Evolutionary conservation across 176 grass and related monocot genomes (phyloP).

Genomic region (Eleusine coracana): DNA sequence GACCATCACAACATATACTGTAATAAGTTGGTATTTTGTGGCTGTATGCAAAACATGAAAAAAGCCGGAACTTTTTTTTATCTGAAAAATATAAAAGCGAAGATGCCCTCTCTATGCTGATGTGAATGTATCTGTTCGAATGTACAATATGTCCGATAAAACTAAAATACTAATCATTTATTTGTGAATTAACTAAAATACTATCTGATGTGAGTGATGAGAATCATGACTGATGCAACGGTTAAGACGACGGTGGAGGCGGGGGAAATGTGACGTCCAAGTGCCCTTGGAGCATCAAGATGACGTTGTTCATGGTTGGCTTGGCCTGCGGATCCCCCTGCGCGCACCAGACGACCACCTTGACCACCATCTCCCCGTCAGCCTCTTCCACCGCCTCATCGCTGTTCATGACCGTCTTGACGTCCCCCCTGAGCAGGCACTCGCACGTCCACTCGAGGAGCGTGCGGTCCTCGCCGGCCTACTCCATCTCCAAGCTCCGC

Average conservation of each 20-base stretch:
- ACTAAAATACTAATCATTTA: no score
- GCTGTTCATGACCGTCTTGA: neutral
- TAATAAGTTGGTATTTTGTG: no score
- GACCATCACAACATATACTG: no score
- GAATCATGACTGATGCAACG: no score
- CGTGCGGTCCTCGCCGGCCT: slow-evolving; percentile 15
- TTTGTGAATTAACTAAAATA: no score
- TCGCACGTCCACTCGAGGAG: slow-evolving; percentile 37
- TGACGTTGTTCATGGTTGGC: slow-evolving; percentile 42
- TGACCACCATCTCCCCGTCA: slow-evolving; percentile 16
- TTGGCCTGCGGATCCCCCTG: slow-evolving; percentile 39
- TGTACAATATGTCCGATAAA: no score
- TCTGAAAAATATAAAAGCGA: no score
- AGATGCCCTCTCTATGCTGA: no score
- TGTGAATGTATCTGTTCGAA: no score
- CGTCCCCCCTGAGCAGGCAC: slow-evolving; percentile 15
- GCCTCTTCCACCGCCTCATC: slow-evolving; percentile 20
- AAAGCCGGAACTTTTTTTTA: no score
- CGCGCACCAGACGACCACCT: slow-evolving; percentile 51
- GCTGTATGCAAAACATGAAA: no score
- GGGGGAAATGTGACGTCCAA: slow-evolving; percentile 29
- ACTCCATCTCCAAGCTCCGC: slow-evolving; percentile 49
- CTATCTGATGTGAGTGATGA: no score
- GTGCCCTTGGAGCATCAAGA: slow-evolving; percentile 53
- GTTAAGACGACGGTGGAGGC: neutral